Base-by-base conservation (phyloP, 805 yeast species). In the Blastobotrys parvus region DNA sequence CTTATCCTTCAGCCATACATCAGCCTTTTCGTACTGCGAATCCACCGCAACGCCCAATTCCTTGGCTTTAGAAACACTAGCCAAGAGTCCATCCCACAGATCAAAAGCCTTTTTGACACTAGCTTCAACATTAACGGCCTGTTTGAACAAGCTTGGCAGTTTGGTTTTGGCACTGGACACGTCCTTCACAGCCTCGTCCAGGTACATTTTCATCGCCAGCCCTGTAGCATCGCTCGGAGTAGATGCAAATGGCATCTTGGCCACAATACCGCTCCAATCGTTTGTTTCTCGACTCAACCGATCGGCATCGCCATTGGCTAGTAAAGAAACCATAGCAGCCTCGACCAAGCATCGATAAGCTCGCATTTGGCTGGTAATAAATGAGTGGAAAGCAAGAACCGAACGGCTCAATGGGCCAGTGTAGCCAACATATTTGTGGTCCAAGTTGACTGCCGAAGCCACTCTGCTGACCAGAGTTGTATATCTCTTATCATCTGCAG, bases 361-460 rank as follows among this genome's bases (percentile, higher is more conserved):
- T 18, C 61, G 63, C 23, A 71, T 71, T 38, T 82, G 59, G 38
- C 72, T 72, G 43, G 77, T 70, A 38, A 82, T 58, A 44, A 77
- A 76, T 16, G 87, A 79, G 55, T 88, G 72, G 58, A 81, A 82
- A 35, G 77, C 73, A 39, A 84, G 65, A 29, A 85, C 65, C 31
- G 75, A 72, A 50, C 80, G 74, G 15, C 86, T 82, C 27, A 86
- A 68, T 11, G 87, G 88, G 2, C 89, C 89, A 36, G 73, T 72
- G 62, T 76, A 80, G 39, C 72, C 75, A 32, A 67, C 67, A 21
- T 76, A 76, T 54, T 64, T 68, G 36, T 80, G 79, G 3, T 70
- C 66, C 2, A 71, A 55, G 16, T 69, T 62, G 31, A 76, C 62
- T 3, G 77, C 59, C 2, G 73, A 60, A 13, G 75, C 63, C 8